Base-by-base conservation (phyloP, 768 basidiomycete species). In the Mycena galopus region DNA sequence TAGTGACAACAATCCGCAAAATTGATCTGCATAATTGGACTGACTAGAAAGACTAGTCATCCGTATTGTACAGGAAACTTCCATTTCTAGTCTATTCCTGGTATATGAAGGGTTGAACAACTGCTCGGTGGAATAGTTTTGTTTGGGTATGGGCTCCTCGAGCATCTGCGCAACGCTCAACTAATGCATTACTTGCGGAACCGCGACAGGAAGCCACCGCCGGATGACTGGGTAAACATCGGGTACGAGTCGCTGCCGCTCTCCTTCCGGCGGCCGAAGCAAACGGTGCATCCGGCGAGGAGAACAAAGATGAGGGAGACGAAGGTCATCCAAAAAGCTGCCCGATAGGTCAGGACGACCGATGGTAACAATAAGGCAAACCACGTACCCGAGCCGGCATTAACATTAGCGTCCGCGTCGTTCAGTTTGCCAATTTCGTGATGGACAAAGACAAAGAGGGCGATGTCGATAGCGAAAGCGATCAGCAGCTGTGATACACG, bases 381-480 rank as follows among this genome's bases (percentile, higher is more conserved):
- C 14, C 4, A 64, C 66, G n/a, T 6, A 72, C 71, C 71, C 19
- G 73, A 17, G 6, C 72, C 72, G 11, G 70, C 69, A 53, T 75
- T 35, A 1, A 69, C 69, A 23, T 71, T 59, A 2, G 17, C 70
- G 6, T 33, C 19, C 29, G 67, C 57, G 30, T 62, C n/a, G 0
- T 67, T 16, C 30, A 77, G 44, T 27, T 75, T 68, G 19, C 69
- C 72, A 29, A 71, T 19, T 42, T 72, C 21, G 59, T 77, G 73
- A 51, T 73, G 76, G 11, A 75, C 65, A 12, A 58, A 30, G 21
- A 63, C 73, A 59, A 21, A 75, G 9, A 77, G 64, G 7, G 73
- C 76, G 62, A 77, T 73, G 47, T 77, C 76, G 25, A 77, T 72
- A 19, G 73, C 73, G 69, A 75, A 77, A 1, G 73, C 71, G 44